Evolutionary conservation across 768 basidiomycete species (phyloP).

Genomic region (Suillus americanus): DNA sequence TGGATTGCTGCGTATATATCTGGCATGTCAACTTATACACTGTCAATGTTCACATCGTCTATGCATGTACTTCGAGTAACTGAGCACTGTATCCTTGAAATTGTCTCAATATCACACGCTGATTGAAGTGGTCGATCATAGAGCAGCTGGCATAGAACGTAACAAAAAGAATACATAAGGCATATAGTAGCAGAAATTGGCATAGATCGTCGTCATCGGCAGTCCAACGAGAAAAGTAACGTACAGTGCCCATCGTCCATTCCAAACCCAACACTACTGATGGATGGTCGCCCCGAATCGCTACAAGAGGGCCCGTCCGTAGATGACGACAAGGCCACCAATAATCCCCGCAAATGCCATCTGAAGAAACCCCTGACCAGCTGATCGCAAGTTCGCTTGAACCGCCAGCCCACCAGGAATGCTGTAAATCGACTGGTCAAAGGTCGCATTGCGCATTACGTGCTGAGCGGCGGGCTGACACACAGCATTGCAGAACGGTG

Average conservation of each 20-base stretch:
- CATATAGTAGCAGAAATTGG: constrained; percentile 12
- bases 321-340: constrained; percentile 30
- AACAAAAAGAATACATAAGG: constrained; percentile 8
- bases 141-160: constrained; percentile 14
- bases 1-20: no score
- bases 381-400: neutral
- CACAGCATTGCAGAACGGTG: neutral
- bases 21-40: no score
- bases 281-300: constrained; percentile 20
- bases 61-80: neutral
- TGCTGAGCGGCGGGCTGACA: no score
- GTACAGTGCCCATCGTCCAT: constrained; percentile 1
- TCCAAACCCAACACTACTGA: neutral
- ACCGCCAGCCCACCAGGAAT: neutral
- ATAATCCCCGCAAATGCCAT: constrained; percentile 31
- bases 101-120: neutral
- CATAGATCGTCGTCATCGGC: constrained; percentile 4
- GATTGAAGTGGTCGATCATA: neutral
- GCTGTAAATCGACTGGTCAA: constrained; percentile 12
- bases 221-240: neutral
- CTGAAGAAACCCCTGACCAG: constrained; percentile 27
- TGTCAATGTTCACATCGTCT: neutral
- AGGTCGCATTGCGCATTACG: neutral
- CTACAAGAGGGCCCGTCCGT: constrained; percentile 33
- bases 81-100: neutral